A percentile compares a stretch with the other conserved stretches of the same genome.
Conservation (phyloP, 2,329 filamentous ascomycete genomes). For the Gremmenia infestans region DNA sequence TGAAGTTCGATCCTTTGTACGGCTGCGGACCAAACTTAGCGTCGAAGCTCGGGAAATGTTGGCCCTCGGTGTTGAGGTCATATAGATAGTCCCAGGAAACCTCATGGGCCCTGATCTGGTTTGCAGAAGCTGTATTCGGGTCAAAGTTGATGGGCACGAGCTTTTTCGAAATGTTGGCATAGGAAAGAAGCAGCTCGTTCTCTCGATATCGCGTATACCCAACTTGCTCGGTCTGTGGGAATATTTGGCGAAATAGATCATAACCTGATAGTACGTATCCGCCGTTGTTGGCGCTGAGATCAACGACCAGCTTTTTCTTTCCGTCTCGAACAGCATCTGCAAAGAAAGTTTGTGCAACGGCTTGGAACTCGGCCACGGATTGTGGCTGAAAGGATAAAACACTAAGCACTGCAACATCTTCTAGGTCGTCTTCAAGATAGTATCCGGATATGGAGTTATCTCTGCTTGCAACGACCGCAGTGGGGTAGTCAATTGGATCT, state of each 20-base stretch:
- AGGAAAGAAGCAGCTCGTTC: conserved; percentile 5
- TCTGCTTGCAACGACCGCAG: conserved; percentile 4
- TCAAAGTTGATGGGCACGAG: conserved; percentile 11
- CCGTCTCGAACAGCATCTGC: conserved; percentile 37
- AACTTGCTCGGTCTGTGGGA: conserved; percentile 18
- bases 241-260: conserved; percentile 40
- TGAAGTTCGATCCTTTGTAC: conserved; percentile 10
- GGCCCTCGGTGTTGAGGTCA: conserved; percentile 5
- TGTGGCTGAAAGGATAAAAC: conserved; percentile 4
- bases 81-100: conserved; percentile 4
- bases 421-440: conserved; percentile 6
- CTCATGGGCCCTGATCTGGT: conserved; percentile 6
- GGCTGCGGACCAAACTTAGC: conserved; percentile 7
- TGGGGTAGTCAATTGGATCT: conserved; percentile 5
- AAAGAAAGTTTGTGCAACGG: conserved; percentile 34
- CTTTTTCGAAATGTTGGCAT: conserved; percentile 1
- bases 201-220: conserved; percentile 8
- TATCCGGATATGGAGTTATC: conserved; percentile 11
- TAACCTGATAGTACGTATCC: conserved; percentile 43
- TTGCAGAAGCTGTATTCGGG: conserved; percentile 12
- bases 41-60: conserved; percentile 4
- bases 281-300: conserved; percentile 54
- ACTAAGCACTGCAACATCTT: conserved; percentile 13
- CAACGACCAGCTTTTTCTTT: conserved; percentile 56
- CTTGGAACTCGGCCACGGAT: conserved; percentile 12